phyloP scores from a whole-genome alignment of 257 asterid genomes.

The Solanum sejunctum region DNA sequence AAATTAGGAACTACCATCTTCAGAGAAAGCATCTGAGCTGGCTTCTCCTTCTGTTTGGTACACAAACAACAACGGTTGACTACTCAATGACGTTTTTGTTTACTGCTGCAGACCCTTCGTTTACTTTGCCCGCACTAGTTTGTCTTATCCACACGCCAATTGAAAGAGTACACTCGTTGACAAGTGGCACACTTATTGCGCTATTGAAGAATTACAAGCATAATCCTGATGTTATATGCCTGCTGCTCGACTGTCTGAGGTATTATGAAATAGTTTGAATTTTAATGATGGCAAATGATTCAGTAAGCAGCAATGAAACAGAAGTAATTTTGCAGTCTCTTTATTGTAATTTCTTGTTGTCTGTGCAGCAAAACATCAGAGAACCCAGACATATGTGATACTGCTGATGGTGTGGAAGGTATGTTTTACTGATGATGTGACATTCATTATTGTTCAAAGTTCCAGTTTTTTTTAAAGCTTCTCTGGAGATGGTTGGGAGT shows the following conservation, averaged over 20 bases:
- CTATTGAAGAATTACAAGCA: constrained; percentile 55
- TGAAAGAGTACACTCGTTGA: constrained; percentile 30
- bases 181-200: constrained; percentile 34
- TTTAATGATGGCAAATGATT: neutral
- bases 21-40: neutral
- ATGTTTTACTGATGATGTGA: neutral
- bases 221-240: constrained; percentile 52
- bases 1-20: neutral
- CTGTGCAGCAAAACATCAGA: constrained; percentile 45
- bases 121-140: constrained; percentile 59
- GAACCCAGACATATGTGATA: constrained; percentile 22
- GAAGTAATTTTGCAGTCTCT: neutral
- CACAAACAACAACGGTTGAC: neutral
- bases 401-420: constrained; percentile 35
- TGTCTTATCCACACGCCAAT: constrained; percentile 38
- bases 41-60: neutral
- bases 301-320: neutral
- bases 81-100: neutral
- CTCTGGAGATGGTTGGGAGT: neutral
- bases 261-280: constrained; percentile 4
- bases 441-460: too few relatives aligned
- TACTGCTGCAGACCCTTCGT: constrained; percentile 48
- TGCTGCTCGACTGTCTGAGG: constrained; percentile 81
- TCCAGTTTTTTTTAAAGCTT: neutral
- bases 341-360: neutral